Evolutionary conservation across 345 rosid genomes (phyloP), one percentile per base, ranked within the genome.

Genomic region (Gossypium rotundifolium): DNA sequence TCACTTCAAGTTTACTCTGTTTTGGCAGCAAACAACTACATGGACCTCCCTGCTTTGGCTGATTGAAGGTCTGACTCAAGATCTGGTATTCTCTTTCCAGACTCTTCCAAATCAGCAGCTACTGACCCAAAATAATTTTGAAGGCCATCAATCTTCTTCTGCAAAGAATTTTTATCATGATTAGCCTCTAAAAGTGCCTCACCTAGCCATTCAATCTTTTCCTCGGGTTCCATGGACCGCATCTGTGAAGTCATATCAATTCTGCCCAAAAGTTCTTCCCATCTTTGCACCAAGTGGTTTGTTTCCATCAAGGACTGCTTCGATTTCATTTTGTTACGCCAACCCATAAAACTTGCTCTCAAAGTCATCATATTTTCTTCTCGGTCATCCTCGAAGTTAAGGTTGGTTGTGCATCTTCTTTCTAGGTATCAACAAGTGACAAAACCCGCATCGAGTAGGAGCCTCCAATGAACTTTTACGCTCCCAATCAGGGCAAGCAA

Each of bases 241-340:
- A 91, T 81, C 54, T 91, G 90, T 73, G 82, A 71, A 73, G 99
- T 93, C 81, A 93, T 80, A 83, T 87, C 70, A 42, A 91, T 86
- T 81, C 83, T 81, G 70, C 75, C 93, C 69, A 93, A 81, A 71
- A 88, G 86, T 75, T 85, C 90, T 83, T 93, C 99, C 97, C 97
- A 95, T 84, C 88, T 88, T 88, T 91, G 93, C 72, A 93, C 89
- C 85, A 93, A 76, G 61, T 83, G 84, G 80, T 91, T 93, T 83
- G 97, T 90, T 80, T 91, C 91, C 97, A 90, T 78, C 71, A 93
- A 84, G 69, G 99, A 95, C 77, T 91, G 99, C 79, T 95, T 97
- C 80, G 91, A 95, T 91, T 85, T 91, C 99, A 85, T 90, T 95
- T 82, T 95, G 96, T 81, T 95, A 97, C 51, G 98, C 99, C 84